Evolutionary conservation across 1,139 yeast genomes (phyloP).

Genomic region (Zygoascus sp.): DNA sequence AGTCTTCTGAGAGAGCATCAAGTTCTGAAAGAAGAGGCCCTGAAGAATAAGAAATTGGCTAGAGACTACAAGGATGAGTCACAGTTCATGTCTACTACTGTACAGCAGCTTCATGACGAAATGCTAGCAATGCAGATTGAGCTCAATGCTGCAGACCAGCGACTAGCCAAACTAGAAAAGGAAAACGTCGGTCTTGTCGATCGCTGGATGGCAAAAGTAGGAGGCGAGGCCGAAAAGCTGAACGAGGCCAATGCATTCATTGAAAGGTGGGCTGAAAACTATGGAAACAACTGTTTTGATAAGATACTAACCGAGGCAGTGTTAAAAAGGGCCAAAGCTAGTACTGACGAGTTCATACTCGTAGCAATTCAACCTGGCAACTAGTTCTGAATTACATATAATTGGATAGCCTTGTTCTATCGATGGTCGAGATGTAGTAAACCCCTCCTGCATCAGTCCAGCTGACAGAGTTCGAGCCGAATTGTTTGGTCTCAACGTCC

Average conservation of each 20-base stretch:
- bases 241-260: constrained; percentile 46
- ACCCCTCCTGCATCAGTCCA: constrained; percentile 89
- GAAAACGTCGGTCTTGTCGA: constrained; percentile 54
- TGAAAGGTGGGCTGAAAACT: constrained; percentile 2
- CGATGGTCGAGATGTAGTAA: constrained; percentile 72
- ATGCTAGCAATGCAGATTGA: constrained; percentile 65
- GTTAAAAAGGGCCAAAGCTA: not conserved
- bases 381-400: not conserved
- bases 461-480: constrained; percentile 71
- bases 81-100: constrained; percentile 38
- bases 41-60: constrained; percentile 12
- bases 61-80: constrained; percentile 26
- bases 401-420: constrained; percentile 29
- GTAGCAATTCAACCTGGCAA: no score
- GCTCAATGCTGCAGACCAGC: constrained; percentile 53
- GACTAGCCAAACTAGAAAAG: constrained; percentile 37
- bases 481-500: constrained; percentile 57
- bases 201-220: constrained; percentile 58
- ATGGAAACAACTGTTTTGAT: not conserved
- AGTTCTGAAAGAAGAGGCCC: constrained; percentile 12
- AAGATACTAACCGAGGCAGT: not conserved
- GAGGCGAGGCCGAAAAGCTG: constrained; percentile 54
- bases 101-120: constrained; percentile 67
- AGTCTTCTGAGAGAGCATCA: constrained; percentile 12
- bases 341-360: no score